These are phyloP conservation scores for Nepenthes gracilis DNA, from an alignment of 148 eudicot species.

Conservation along the genomic window DNA sequence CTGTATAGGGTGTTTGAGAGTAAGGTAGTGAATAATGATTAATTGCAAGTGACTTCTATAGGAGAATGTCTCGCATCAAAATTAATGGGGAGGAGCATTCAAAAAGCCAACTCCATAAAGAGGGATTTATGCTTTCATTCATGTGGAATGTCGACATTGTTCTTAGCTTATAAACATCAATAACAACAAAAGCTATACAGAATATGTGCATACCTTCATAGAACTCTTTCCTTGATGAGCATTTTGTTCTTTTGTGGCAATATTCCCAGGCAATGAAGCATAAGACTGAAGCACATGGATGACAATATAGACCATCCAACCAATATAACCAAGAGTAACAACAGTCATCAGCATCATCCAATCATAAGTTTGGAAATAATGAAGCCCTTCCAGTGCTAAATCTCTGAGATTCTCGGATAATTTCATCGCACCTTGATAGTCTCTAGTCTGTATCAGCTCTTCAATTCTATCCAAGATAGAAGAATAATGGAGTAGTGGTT, in stretches of 20 bases:
- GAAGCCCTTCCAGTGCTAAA: conserved; percentile 80
- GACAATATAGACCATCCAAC: conserved; percentile 82
- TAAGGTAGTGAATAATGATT: too few relatives aligned
- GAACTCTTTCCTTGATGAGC: conserved; percentile 21
- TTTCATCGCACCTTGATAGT: conserved; percentile 60
- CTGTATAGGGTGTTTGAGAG: too few relatives aligned
- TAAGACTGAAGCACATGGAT: conserved; percentile 86
- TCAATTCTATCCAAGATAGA: conserved; percentile 53
- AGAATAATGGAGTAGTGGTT: conserved; percentile 65
- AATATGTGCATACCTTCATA: conserved; percentile 39
- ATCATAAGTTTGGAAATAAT: conserved; percentile 97
- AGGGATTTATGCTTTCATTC: background rate
- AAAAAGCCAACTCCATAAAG: too few relatives aligned
- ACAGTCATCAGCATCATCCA: conserved; percentile 94
- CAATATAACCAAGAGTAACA: conserved; percentile 83
- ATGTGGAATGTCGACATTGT: background rate
- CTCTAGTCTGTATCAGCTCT: conserved; percentile 39
- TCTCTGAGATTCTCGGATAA: conserved; percentile 65
- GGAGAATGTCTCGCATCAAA: too few relatives aligned
- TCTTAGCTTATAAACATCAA: background rate
- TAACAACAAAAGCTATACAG: background rate
- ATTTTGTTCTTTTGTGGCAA: conserved; percentile 40
- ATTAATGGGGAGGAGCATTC: too few relatives aligned
- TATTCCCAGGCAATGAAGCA: conserved; percentile 41
- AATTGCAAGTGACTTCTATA: too few relatives aligned